These are phyloP conservation scores for Tephrocybe sp. DNA, from an alignment of 768 basidiomycete species.

Conservation along the genomic window DNA sequence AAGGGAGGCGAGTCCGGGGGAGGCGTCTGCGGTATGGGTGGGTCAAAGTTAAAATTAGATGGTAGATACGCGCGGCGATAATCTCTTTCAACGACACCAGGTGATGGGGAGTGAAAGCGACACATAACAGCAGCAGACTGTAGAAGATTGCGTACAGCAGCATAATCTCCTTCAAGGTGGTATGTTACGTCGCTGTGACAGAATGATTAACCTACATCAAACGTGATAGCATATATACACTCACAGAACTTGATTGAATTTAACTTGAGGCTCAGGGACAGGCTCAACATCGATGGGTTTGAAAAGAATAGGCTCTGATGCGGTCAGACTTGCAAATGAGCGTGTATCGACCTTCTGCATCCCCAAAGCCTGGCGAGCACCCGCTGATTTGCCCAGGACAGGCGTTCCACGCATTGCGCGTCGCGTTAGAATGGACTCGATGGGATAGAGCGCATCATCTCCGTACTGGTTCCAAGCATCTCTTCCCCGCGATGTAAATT, in stretches of 20 bases:
- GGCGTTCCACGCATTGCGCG: slow-evolving; percentile 48
- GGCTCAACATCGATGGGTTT: slow-evolving; percentile 24
- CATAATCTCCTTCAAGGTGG: slow-evolving; percentile 18
- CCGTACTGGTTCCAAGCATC: slow-evolving; percentile 13
- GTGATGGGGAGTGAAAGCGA: slow-evolving; percentile 2
- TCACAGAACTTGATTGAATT: slow-evolving; percentile 39
- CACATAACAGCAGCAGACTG: slow-evolving; percentile 11
- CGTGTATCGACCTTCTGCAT: slow-evolving; percentile 14
- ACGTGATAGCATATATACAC: slow-evolving; percentile 16
- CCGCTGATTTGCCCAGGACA: slow-evolving; percentile 27
- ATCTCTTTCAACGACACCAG: slow-evolving; percentile 2
- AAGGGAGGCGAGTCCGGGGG: slow-evolving; percentile 25
- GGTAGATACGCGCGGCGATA: slow-evolving; percentile 15
- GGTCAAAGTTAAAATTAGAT: slow-evolving; percentile 14
- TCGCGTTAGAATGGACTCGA: slow-evolving; percentile 44
- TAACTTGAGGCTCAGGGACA: slow-evolving; percentile 27
- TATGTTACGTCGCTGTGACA: slow-evolving; percentile 14
- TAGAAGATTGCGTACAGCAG: slow-evolving; percentile 18
- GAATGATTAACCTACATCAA: not conserved
- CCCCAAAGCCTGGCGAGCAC: not conserved
- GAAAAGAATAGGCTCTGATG: slow-evolving; percentile 18
- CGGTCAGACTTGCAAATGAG: slow-evolving; percentile 20
- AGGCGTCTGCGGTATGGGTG: slow-evolving; percentile 20
- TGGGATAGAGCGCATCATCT: slow-evolving; percentile 26
- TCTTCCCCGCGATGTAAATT: slow-evolving; percentile 34